Conservation (phyloP, 306 rosid genomes). For the Prunus armeniaca region DNA sequence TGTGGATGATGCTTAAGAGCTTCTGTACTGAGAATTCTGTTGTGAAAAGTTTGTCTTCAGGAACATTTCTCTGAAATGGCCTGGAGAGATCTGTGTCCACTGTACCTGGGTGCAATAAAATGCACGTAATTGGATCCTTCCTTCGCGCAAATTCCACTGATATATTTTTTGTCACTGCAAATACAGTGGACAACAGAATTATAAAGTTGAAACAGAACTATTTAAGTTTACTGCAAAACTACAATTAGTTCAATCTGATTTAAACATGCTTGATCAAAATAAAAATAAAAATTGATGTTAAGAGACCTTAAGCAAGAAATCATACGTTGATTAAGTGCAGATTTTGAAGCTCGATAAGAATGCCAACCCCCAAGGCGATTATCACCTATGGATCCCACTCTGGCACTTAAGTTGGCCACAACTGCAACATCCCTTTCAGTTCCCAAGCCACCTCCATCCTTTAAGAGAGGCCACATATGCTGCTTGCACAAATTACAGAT, state of each 20-base stretch:
- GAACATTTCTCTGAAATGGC: constrained; percentile 88
- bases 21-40: constrained; percentile 77
- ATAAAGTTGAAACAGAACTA: not conserved
- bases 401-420: constrained; percentile 90
- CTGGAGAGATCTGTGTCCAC: constrained; percentile 94
- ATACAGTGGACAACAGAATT: not conserved
- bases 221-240: not conserved
- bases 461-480: constrained; percentile 98
- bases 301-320: constrained; percentile 15
- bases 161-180: constrained; percentile 68
- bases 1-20: constrained; percentile 62
- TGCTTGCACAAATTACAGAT: constrained; percentile 30
- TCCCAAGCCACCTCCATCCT: constrained; percentile 62
- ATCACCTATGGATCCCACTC: constrained; percentile 93
- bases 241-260: not conserved
- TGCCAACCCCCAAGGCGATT: constrained; percentile 95
- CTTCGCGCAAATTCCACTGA: constrained; percentile 73
- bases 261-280: not conserved
- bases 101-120: constrained; percentile 90
- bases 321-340: constrained; percentile 90
- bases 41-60: constrained; percentile 74
- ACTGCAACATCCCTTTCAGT: constrained; percentile 67
- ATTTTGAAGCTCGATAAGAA: constrained; percentile 87
- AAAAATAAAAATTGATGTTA: not conserved
- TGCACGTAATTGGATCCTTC: constrained; percentile 76